Conservation (phyloP, 768 basidiomycete species). For the Podaxis sp. region DNA sequence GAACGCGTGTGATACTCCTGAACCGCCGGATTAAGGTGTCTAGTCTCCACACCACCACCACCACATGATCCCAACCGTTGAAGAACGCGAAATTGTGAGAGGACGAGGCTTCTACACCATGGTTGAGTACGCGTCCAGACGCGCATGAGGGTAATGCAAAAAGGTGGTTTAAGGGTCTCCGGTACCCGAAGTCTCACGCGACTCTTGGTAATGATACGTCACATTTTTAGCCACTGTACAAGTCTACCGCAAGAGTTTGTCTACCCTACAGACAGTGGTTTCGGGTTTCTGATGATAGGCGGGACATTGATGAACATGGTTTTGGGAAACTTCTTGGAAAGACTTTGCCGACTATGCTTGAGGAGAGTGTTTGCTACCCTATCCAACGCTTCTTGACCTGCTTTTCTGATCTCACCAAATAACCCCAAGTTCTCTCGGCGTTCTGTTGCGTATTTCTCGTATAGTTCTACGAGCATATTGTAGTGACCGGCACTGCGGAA, state of each 20-base stretch:
- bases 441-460: constrained; percentile 45
- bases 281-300: constrained; percentile 14
- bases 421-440: constrained; percentile 34
- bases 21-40: not conserved
- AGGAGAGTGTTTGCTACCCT: constrained; percentile 36
- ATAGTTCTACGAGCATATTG: constrained; percentile 50
- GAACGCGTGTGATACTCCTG: constrained; percentile 1
- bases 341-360: constrained; percentile 42
- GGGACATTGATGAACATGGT: constrained; percentile 33
- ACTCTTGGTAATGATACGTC: not conserved
- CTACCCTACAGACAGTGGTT: not conserved
- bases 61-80: not conserved
- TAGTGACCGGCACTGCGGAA: constrained; percentile 42
- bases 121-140: constrained; percentile 5
- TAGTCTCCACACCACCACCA: not conserved
- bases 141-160: constrained; percentile 6
- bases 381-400: constrained; percentile 29
- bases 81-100: not conserved
- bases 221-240: not conserved
- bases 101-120: constrained; percentile 8
- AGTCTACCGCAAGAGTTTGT: not conserved
- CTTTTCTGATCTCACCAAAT: constrained; percentile 39
- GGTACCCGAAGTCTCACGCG: not conserved
- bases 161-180: constrained; percentile 2
- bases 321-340: constrained; percentile 47